These are phyloP conservation scores for Aspergillus flavus DNA, from an alignment of 2,329 filamentous ascomycete genomes.

Conservation along the genomic window DNA sequence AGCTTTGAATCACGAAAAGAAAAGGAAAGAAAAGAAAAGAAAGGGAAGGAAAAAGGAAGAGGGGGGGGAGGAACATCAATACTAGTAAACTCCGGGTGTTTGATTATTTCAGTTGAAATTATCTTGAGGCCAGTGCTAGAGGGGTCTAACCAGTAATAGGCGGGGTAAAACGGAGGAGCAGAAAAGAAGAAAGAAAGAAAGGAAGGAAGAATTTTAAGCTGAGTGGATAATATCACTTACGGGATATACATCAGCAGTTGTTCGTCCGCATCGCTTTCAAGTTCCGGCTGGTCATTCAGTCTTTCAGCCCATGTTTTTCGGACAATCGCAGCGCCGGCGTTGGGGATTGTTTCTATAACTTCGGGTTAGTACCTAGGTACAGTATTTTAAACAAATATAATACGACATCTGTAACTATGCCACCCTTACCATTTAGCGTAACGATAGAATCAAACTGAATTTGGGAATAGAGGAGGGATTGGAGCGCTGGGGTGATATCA, in stretches of 20 bases:
- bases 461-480: conserved; percentile 87
- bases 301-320: conserved; percentile 92
- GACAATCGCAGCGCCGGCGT: conserved; percentile 72
- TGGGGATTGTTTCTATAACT: conserved; percentile 57
- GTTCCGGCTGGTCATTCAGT: conserved; percentile 69
- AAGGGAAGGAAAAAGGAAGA: too few species aligned
- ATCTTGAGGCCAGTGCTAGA: conserved; percentile 14
- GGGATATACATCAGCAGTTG: conserved; percentile 92
- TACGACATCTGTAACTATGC: background rate
- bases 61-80: background rate
- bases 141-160: conserved; percentile 25
- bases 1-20: background rate
- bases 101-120: background rate
- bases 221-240: conserved; percentile 53
- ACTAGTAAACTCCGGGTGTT: background rate
- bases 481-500: conserved; percentile 87
- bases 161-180: conserved; percentile 20
- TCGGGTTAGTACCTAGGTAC: conserved; percentile 6
- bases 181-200: background rate
- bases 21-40: too few species aligned
- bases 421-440: conserved; percentile 70
- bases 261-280: conserved; percentile 86
- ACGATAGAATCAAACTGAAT: conserved; percentile 85
- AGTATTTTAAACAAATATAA: background rate
- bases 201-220: background rate